A percentile compares a stretch with the other conserved stretches of the same genome.
Evolutionary conservation across 495 filamentous ascomycete genomes (phyloP).

Genomic region (Staphylotrichum tortipilum): DNA sequence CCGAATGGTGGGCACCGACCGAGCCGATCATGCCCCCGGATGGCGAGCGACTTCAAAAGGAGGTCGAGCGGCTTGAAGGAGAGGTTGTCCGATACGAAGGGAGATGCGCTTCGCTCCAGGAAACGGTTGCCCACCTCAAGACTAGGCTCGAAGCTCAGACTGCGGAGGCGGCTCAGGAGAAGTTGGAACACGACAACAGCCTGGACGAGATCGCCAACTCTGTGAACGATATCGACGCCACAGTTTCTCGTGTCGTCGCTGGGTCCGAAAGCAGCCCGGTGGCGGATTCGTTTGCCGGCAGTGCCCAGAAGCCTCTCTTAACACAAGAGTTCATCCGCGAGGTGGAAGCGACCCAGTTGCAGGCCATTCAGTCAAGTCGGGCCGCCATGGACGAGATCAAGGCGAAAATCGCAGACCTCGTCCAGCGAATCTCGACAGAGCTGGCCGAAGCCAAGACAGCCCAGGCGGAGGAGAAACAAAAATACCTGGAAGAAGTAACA

Average conservation of each 20-base stretch:
- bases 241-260: background rate
- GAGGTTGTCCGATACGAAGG: background rate
- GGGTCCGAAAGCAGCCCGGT: background rate
- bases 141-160: background rate
- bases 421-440: background rate
- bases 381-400: background rate
- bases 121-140: background rate
- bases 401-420: background rate
- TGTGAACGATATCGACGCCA: background rate
- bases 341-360: background rate
- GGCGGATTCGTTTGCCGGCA: background rate
- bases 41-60: no score
- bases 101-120: background rate
- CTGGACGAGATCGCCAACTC: background rate
- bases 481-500: background rate
- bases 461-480: background rate
- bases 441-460: background rate
- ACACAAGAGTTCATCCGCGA: background rate
- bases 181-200: background rate
- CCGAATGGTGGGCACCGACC: no score
- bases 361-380: background rate
- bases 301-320: background rate
- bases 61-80: background rate
- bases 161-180: background rate
- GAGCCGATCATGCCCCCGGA: no score